Evolutionary conservation across 2,329 filamentous ascomycete species (phyloP).

Genomic region (Neonectria sp.): DNA sequence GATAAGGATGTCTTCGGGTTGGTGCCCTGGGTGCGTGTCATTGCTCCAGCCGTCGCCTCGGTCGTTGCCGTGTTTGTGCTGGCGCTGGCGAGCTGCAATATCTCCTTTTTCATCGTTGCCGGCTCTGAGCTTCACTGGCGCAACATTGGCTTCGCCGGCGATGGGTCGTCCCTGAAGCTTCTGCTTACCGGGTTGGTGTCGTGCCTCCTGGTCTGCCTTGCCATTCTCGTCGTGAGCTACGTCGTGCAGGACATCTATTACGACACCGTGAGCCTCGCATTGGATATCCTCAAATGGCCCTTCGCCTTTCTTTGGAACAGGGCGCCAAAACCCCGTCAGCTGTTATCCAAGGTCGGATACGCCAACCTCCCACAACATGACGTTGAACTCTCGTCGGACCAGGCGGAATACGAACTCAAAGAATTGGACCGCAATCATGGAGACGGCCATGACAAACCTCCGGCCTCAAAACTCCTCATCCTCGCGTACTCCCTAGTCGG

Average conservation of each 20-base stretch:
- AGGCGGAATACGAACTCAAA: conserved; percentile 1
- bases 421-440: background rate
- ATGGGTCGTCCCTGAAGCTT: conserved; percentile 49
- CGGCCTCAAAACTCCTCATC: background rate
- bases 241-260: conserved; percentile 47
- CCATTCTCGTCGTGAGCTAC: conserved; percentile 40
- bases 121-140: conserved; percentile 55
- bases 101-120: conserved; percentile 52
- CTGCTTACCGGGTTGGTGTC: conserved; percentile 51
- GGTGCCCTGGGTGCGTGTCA: conserved; percentile 7
- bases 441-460: background rate
- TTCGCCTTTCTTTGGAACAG: conserved; percentile 26
- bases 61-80: background rate
- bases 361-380: conserved; percentile 45
- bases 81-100: conserved; percentile 18
- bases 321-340: background rate
- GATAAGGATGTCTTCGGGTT: conserved; percentile 3
- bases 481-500: conserved; percentile 33
- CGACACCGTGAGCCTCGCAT: conserved; percentile 33
- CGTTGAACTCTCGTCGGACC: conserved; percentile 31
- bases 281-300: conserved; percentile 48
- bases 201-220: conserved; percentile 37
- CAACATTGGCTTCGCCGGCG: conserved; percentile 51
- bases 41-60: conserved; percentile 16
- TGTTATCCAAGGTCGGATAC: conserved; percentile 32